Base-by-base conservation (phyloP, 108 stramenopile genomes). In the Skeletonema tropicum region DNA sequence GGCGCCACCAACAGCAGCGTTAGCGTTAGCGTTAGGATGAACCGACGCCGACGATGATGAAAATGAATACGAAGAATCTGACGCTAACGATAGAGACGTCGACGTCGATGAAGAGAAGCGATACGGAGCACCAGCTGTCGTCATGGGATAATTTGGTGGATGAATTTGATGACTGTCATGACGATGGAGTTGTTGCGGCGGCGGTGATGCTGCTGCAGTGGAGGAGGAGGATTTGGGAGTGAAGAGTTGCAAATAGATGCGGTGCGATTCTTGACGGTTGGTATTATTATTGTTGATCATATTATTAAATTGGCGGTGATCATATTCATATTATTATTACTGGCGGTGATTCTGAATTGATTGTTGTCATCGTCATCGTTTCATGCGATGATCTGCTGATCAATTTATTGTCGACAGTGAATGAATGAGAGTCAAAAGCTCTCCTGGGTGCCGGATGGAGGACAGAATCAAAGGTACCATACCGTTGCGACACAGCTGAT, bases 221-320 rank as follows among this genome's bases (percentile, higher is more conserved):
- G 68, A 21, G 58, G 30, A 35, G 23, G 42, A 45, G 11, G 42
- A 45, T 25, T 48, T 72, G 17, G 83, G 75, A 23, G 79, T 41
- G 25, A 80, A 83, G 21, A 66, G 23, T 71, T 84, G 83, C 19
- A 84, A 61, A 41, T 78, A 84, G n/a, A 84, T 84, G 38, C 83
- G 74, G 46, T 84, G 83, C 10, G 79, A 76, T 48, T 84, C 83
- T 68, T 84, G 76, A 3, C 83, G 9, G 38, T 10, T 39, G 38
- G 3, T 39, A 12, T 39, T 39, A 11, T 29, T 29, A n/a, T n/a
- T n/a, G n/a, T n/a, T n/a, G n/a, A n/a, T n/a, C n/a, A n/a, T n/a
- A n/a, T n/a, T n/a, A n/a, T n/a, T n/a, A n/a, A n/a, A n/a, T n/a
- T n/a, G n/a, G n/a, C n/a, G n/a, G n/a, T n/a, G n/a, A n/a, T n/a